Percentiles rank a stretch among this genome's conserved stretches.
Conservation (phyloP, 805 yeast genomes). For the Cyberlindnera maritima region DNA sequence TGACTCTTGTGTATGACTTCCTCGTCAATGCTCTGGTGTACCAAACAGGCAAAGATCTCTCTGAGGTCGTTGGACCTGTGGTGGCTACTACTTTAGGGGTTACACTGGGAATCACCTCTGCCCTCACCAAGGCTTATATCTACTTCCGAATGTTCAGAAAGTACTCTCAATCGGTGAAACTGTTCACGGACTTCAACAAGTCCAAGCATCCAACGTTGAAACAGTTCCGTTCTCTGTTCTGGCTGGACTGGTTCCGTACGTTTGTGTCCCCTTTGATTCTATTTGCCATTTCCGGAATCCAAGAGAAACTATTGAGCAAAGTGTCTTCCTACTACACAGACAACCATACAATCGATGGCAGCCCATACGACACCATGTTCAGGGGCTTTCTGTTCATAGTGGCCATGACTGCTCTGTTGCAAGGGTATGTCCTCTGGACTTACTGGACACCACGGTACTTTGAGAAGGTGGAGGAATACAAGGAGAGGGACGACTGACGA, state of each 20-base stretch:
- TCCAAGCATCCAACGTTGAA: not conserved
- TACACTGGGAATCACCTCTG: not conserved
- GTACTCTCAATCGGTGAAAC: not conserved
- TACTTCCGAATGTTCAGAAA: not conserved
- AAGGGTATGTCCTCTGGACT: not conserved
- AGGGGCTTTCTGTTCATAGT: not conserved
- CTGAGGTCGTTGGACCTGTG: not conserved
- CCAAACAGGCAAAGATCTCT: not conserved
- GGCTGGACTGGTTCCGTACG: not conserved
- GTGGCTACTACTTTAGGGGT: not conserved
- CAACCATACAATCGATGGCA: not conserved
- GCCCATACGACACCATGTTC: not conserved
- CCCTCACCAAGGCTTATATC: not conserved
- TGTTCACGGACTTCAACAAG: conserved; percentile 5
- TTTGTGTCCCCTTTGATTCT: not conserved
- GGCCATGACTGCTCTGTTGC: not conserved
- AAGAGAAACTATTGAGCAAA: not conserved
- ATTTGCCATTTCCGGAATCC: not conserved
- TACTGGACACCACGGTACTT: conserved; percentile 6
- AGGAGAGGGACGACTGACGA: conserved; percentile 5
- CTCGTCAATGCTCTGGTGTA: not conserved
- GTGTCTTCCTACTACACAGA: not conserved
- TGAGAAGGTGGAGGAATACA: not conserved
- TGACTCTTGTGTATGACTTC: not conserved
- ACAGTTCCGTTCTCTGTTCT: conserved; percentile 3